Conservation (phyloP, 768 basidiomycete species). For the Collybiopsis luxurians region DNA sequence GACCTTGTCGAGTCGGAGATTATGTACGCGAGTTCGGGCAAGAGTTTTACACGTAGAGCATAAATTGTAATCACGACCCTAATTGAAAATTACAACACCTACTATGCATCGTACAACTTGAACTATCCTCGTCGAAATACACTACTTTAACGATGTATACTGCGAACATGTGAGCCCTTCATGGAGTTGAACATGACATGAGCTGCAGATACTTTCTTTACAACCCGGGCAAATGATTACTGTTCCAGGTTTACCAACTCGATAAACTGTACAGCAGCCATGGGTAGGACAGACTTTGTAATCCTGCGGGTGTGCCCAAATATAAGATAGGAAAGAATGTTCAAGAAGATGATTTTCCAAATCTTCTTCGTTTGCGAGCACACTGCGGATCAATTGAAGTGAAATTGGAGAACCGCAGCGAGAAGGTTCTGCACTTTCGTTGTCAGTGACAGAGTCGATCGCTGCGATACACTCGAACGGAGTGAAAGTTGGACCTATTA, state of each 20-base stretch:
- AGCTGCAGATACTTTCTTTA: constrained; percentile 31
- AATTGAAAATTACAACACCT: no score
- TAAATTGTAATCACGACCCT: background rate
- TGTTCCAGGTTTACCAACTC: constrained; percentile 19
- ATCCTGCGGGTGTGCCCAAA: constrained; percentile 36
- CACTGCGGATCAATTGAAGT: constrained; percentile 33
- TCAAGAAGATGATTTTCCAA: constrained; percentile 36
- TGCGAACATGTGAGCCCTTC: constrained; percentile 36
- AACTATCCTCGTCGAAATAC: no score
- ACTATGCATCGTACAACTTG: no score
- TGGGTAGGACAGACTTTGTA: constrained; percentile 55
- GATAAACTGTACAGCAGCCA: constrained; percentile 48
- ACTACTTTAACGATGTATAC: background rate
- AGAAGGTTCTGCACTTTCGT: constrained; percentile 2
- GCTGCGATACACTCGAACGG: constrained; percentile 38
- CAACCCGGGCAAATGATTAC: constrained; percentile 36
- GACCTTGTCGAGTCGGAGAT: constrained; percentile 62
- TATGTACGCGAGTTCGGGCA: constrained; percentile 66
- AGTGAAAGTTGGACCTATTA: constrained; percentile 24
- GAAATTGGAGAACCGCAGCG: constrained; percentile 35
- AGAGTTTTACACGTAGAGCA: constrained; percentile 28
- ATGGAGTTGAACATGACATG: constrained; percentile 37
- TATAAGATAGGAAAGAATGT: constrained; percentile 38
- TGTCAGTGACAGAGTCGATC: background rate
- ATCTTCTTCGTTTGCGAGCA: constrained; percentile 31